Evolutionary conservation across 2,329 filamentous ascomycete genomes (phyloP).

Genomic region (Cryphonectria radicalis): DNA sequence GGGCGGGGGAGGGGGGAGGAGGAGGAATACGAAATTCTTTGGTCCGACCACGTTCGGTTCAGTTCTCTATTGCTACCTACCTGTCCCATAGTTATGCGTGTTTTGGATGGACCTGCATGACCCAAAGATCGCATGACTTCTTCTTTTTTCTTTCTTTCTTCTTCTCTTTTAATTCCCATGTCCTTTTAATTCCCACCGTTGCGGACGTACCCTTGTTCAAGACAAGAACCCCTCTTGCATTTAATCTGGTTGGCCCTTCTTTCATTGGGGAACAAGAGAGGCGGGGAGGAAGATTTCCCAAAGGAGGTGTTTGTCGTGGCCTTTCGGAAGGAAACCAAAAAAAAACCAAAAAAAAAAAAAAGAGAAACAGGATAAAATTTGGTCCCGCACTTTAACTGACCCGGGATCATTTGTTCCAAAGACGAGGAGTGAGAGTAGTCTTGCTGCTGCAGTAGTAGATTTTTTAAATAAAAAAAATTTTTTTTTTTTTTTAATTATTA

Average conservation of each 20-base stretch:
- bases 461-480: too few relatives aligned
- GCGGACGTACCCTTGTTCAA: neutral
- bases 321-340: neutral
- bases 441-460: too few relatives aligned
- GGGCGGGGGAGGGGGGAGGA: neutral
- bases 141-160: neutral
- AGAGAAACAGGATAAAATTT: neutral
- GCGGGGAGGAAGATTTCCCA: neutral
- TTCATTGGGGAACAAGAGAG: too few relatives aligned
- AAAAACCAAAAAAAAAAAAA: too few relatives aligned
- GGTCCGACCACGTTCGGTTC: neutral
- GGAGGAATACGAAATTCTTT: neutral
- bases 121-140: neutral
- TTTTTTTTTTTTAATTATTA: too few relatives aligned
- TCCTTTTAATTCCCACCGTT: neutral
- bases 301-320: neutral
- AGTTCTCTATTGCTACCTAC: neutral
- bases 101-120: neutral
- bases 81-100: neutral
- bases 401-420: neutral
- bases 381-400: neutral
- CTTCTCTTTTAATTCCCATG: neutral
- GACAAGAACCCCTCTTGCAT: too few relatives aligned
- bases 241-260: too few relatives aligned
- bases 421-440: neutral